Percentiles rank a stretch among this genome's conserved stretches.
These are phyloP conservation scores for Linnemannia hyalina DNA, from an alignment of 192 early-diverging fungal species.

Conservation along the genomic window DNA sequence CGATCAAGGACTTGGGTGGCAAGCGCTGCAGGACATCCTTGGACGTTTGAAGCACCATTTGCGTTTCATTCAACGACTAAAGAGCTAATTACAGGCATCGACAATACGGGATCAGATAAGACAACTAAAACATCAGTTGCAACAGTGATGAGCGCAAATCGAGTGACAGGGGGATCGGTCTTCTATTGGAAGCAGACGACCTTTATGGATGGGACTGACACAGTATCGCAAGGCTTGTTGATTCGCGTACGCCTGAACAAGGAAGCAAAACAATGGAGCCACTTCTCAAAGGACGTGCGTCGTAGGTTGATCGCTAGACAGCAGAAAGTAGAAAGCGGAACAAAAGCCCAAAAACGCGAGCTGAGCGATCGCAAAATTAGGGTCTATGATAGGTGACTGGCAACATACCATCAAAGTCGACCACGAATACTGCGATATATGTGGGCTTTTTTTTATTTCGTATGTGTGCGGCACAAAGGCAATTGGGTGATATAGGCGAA, in stretches of 20 bases:
- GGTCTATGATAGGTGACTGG: neutral
- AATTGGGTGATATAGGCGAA: neutral
- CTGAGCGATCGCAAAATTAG: too few species aligned
- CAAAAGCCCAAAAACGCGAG: neutral
- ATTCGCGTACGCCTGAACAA: conserved; percentile 33
- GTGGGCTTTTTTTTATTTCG: neutral
- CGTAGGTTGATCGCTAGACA: conserved; percentile 12
- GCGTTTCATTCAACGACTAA: neutral
- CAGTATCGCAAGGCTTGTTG: conserved; percentile 30
- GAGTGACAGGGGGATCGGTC: conserved; percentile 25
- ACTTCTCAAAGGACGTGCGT: conserved; percentile 32
- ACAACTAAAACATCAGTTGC: neutral
- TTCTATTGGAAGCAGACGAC: conserved; percentile 25
- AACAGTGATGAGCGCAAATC: conserved; percentile 30
- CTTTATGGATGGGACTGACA: conserved; percentile 35
- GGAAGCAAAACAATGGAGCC: conserved; percentile 24
- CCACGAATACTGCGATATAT: neutral
- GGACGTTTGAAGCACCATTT: neutral
- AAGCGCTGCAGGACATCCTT: conserved; percentile 18
- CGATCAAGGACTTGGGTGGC: neutral
- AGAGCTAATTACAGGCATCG: neutral
- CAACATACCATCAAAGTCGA: neutral
- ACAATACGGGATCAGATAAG: neutral
- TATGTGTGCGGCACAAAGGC: neutral
- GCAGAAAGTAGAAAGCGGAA: neutral